Evolutionary conservation across 352 stramenopile genomes (phyloP).

Genomic region (Pythium myriotylum): DNA sequence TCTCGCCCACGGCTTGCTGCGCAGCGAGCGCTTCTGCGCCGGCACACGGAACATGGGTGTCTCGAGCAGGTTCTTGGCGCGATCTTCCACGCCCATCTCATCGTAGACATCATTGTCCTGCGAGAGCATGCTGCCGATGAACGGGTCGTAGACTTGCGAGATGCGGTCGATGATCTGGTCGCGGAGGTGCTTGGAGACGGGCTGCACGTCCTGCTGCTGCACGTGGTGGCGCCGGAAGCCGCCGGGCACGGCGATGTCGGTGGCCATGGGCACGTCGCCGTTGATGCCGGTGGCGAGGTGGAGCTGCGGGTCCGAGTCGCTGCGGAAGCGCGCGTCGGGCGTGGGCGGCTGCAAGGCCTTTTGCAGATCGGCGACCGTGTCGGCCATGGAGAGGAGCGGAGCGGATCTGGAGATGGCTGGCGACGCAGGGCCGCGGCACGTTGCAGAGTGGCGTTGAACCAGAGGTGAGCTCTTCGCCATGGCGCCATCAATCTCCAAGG

Average conservation of each 20-base stretch:
- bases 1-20: constrained; percentile 24
- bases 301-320: constrained; percentile 55
- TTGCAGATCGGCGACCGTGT: constrained; percentile 51
- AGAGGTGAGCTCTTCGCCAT: constrained; percentile 13
- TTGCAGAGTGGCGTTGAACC: constrained; percentile 11
- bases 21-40: constrained; percentile 30
- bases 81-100: constrained; percentile 68
- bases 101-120: constrained; percentile 85
- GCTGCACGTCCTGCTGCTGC: constrained; percentile 33
- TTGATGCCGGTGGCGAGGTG: constrained; percentile 34
- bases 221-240: constrained; percentile 78
- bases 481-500: background rate
- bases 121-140: constrained; percentile 81
- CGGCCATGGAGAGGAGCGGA: constrained; percentile 44
- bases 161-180: constrained; percentile 77
- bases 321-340: constrained; percentile 36
- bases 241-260: constrained; percentile 69
- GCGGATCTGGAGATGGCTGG: background rate
- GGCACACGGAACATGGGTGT: constrained; percentile 52
- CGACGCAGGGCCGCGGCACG: background rate
- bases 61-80: constrained; percentile 64
- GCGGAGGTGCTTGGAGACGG: constrained; percentile 60
- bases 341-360: constrained; percentile 43
- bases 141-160: constrained; percentile 78
- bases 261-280: constrained; percentile 39